A percentile compares a stretch with the other conserved stretches of the same genome.
These are phyloP conservation scores for Macroventuria anomochaeta DNA, from an alignment of 2,329 filamentous ascomycete genomes.

Conservation along the genomic window DNA sequence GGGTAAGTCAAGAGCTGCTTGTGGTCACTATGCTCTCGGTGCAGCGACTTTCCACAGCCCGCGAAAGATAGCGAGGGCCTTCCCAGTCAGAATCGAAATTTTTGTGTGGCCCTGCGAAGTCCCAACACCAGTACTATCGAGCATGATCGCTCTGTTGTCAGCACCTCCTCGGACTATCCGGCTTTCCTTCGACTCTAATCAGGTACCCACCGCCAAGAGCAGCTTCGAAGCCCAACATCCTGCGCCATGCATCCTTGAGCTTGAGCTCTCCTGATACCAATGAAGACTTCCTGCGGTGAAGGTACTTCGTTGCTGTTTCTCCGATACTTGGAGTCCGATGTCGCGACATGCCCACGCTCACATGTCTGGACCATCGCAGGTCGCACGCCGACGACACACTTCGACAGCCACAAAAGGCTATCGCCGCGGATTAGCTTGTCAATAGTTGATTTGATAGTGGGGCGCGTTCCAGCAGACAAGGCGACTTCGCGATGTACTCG, in stretches of 20 bases:
- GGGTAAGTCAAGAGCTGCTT: too few species aligned
- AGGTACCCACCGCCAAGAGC: conserved; percentile 13
- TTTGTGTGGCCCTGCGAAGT: too few species aligned
- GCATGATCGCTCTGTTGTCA: neutral
- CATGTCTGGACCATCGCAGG: conserved; percentile 8
- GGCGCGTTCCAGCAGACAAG: neutral
- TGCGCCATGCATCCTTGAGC: conserved; percentile 7
- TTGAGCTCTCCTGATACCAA: neutral
- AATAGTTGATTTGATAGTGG: neutral
- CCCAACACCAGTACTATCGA: too few species aligned
- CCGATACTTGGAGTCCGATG: conserved; percentile 20
- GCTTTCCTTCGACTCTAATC: conserved; percentile 2
- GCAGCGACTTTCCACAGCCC: too few species aligned
- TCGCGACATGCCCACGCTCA: conserved; percentile 19
- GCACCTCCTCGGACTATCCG: conserved; percentile 10
- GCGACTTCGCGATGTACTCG: neutral
- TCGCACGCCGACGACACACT: neutral
- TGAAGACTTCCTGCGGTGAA: neutral
- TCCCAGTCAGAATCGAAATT: too few species aligned
- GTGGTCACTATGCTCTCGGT: too few species aligned
- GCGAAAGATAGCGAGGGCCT: too few species aligned
- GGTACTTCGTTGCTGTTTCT: conserved; percentile 10
- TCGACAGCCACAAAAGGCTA: conserved; percentile 7
- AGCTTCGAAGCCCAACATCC: neutral
- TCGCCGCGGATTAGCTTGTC: conserved; percentile 3